Conservation (phyloP, 306 rosid genomes). For the Prunus padus region DNA sequence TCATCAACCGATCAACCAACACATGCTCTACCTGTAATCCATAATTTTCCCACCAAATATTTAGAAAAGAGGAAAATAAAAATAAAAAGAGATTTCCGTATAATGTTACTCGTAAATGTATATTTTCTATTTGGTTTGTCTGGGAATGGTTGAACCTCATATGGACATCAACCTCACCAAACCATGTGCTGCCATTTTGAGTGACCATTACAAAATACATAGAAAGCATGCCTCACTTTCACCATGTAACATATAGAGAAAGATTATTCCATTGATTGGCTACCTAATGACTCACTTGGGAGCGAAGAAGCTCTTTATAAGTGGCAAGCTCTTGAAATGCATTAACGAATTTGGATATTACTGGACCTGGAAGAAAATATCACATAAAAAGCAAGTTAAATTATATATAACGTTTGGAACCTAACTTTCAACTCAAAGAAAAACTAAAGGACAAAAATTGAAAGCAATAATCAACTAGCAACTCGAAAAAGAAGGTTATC, state of each 20-base stretch:
- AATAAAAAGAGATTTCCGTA: background rate
- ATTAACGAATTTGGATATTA: slow-evolving; percentile 70
- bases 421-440: background rate
- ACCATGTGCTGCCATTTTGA: background rate
- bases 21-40: slow-evolving; percentile 88
- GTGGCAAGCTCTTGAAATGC: slow-evolving; percentile 84
- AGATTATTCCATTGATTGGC: slow-evolving; percentile 10
- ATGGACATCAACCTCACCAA: background rate
- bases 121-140: background rate
- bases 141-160: background rate
- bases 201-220: background rate
- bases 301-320: slow-evolving; percentile 91
- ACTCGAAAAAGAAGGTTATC: background rate
- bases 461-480: background rate
- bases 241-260: background rate
- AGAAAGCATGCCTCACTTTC: background rate
- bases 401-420: background rate
- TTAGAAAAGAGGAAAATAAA: background rate
- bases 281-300: slow-evolving; percentile 66
- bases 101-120: background rate
- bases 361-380: slow-evolving; percentile 73
- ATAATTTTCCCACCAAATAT: slow-evolving; percentile 21
- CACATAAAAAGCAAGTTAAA: slow-evolving; percentile 25
- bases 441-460: background rate
- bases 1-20: slow-evolving; percentile 67